A percentile compares a stretch with the other conserved stretches of the same genome.
Conservation (phyloP, 352 stramenopile genomes). For the Globisporangium parvum region DNA sequence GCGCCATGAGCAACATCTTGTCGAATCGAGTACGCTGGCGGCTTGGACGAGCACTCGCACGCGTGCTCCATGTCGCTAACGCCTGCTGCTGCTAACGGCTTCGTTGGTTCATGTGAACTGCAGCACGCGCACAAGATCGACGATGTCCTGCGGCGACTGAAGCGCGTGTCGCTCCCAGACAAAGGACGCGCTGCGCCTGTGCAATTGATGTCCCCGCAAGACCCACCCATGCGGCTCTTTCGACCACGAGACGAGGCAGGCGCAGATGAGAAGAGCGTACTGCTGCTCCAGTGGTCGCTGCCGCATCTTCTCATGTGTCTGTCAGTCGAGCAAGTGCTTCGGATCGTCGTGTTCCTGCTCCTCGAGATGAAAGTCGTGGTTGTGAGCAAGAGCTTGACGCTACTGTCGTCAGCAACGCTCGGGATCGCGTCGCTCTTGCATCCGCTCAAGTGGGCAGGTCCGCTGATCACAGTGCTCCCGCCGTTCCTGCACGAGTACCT, state of each 20-base stretch:
- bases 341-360: slow-evolving; percentile 35
- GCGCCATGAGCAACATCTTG: slow-evolving; percentile 24
- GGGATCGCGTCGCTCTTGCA: slow-evolving; percentile 36
- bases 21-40: slow-evolving; percentile 30
- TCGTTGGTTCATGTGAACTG: neutral
- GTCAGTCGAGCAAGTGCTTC: slow-evolving; percentile 33
- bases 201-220: slow-evolving; percentile 17
- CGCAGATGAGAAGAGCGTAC: slow-evolving; percentile 26
- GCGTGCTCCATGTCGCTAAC: neutral
- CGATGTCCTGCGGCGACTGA: slow-evolving; percentile 21
- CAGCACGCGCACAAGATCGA: slow-evolving; percentile 39
- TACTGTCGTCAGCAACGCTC: slow-evolving; percentile 35
- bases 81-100: neutral
- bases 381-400: slow-evolving; percentile 34
- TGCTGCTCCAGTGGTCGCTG: slow-evolving; percentile 45
- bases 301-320: slow-evolving; percentile 25
- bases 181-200: slow-evolving; percentile 14
- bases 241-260: slow-evolving; percentile 27
- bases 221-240: slow-evolving; percentile 16
- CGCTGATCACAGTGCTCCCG: slow-evolving; percentile 43
- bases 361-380: slow-evolving; percentile 52
- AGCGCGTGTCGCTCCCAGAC: slow-evolving; percentile 14
- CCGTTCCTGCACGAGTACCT: slow-evolving; percentile 47
- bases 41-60: neutral
- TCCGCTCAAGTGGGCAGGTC: slow-evolving; percentile 41